Evolutionary conservation across 2,329 filamentous ascomycete genomes (phyloP).

Genomic region (Aureobasidium vineae): DNA sequence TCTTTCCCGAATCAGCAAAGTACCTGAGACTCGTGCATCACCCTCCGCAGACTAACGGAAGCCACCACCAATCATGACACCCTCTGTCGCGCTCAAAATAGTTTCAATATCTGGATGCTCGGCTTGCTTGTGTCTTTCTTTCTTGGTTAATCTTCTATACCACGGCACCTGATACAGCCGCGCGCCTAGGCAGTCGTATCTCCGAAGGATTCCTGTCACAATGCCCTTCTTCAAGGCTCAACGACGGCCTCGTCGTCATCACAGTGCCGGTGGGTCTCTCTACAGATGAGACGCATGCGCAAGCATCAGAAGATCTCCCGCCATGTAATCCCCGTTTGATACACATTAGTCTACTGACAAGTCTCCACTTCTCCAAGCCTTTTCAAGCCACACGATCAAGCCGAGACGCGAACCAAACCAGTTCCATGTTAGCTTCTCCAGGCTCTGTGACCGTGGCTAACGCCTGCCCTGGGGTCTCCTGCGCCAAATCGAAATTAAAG

Average conservation of each 20-base stretch:
- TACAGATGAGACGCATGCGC: conserved; percentile 13
- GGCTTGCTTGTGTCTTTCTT: neutral
- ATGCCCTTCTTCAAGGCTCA: neutral
- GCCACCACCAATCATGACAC: conserved; percentile 17
- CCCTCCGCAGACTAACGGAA: conserved; percentile 18
- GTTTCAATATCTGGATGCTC: neutral
- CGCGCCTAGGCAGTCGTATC: neutral
- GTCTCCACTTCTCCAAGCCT: conserved; percentile 23
- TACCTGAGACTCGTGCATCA: conserved; percentile 20
- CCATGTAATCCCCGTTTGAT: conserved; percentile 22
- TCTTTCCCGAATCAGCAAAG: conserved; percentile 8
- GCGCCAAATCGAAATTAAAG: conserved; percentile 16
- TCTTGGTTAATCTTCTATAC: neutral
- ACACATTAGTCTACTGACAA: conserved; percentile 15
- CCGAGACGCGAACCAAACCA: conserved; percentile 18
- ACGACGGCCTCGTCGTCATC: neutral
- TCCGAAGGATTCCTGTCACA: neutral
- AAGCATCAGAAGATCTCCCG: conserved; percentile 24
- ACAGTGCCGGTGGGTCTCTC: neutral
- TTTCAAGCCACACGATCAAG: conserved; percentile 23
- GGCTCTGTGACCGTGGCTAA: conserved; percentile 4
- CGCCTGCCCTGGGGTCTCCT: conserved; percentile 18
- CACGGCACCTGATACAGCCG: neutral
- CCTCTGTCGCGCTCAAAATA: conserved; percentile 19
- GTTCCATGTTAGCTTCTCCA: conserved; percentile 5